phyloP scores from a whole-genome alignment of 1,284 basidiomycete species.

The Cryptococcus sp. region DNA sequence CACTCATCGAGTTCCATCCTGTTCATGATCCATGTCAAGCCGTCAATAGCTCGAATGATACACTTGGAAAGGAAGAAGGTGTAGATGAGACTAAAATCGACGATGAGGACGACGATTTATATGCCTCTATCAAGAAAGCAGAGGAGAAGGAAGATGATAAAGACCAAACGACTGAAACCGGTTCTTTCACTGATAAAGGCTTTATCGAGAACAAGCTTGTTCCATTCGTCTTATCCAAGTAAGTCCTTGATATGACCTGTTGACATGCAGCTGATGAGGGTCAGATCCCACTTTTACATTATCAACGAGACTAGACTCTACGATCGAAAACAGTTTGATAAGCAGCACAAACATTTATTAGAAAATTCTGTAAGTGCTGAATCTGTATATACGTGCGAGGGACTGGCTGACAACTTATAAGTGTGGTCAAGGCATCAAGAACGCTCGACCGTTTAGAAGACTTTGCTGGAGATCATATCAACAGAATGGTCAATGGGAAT shows the following conservation, averaged over 20 bases:
- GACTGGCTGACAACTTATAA: background rate
- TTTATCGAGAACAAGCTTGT: background rate
- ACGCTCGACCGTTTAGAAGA: constrained; percentile 4
- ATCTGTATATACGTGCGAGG: background rate
- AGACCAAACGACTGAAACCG: background rate
- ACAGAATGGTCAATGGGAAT: constrained; percentile 17
- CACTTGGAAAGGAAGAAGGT: background rate
- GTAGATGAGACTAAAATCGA: background rate
- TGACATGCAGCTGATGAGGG: background rate
- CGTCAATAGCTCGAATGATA: background rate
- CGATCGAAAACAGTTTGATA: constrained; percentile 14
- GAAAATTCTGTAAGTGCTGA: constrained; percentile 10
- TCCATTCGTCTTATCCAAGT: constrained; percentile 16
- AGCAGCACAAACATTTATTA: constrained; percentile 13
- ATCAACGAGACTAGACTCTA: constrained; percentile 19
- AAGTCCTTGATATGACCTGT: background rate
- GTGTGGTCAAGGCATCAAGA: constrained; percentile 7
- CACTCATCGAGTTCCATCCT: constrained; percentile 13
- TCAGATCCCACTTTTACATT: constrained; percentile 20
- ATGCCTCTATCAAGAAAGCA: constrained; percentile 1
- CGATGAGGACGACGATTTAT: constrained; percentile 12
- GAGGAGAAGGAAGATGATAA: constrained; percentile 3
- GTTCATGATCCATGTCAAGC: background rate
- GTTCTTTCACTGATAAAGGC: background rate
- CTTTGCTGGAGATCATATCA: constrained; percentile 10